Percentiles rank a stretch among this genome's conserved stretches.
Evolutionary conservation across 2,329 filamentous ascomycete species (phyloP).

Genomic region (Cladorrhinum sp.): DNA sequence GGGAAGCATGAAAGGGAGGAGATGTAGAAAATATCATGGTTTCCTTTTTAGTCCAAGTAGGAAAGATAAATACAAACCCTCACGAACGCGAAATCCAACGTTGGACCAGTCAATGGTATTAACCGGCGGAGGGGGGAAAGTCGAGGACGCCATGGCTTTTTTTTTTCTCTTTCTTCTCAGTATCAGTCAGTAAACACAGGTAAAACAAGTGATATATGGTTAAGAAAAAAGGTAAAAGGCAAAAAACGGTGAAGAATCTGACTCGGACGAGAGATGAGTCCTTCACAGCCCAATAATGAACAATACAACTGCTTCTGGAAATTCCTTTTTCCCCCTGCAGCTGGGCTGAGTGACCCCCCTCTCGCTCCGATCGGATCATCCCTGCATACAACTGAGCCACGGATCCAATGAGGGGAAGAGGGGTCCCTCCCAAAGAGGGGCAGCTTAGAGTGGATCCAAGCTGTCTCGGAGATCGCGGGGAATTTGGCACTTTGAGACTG

Average conservation of each 20-base stretch:
- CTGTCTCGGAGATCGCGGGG: neutral
- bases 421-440: neutral
- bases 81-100: conserved; percentile 87
- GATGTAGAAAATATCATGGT: too few relatives aligned
- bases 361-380: neutral
- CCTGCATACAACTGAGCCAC: neutral
- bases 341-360: neutral
- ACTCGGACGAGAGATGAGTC: too few relatives aligned
- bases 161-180: neutral
- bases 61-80: conserved; percentile 56
- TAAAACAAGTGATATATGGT: too few relatives aligned
- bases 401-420: neutral
- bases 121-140: conserved; percentile 74
- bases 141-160: conserved; percentile 32
- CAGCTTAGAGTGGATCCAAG: neutral
- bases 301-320: too few relatives aligned
- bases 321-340: too few relatives aligned
- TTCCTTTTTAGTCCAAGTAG: neutral
- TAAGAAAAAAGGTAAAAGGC: too few relatives aligned
- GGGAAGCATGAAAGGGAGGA: too few relatives aligned
- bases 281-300: too few relatives aligned
- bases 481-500: neutral
- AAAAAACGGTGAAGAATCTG: too few relatives aligned
- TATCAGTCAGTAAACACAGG: too few relatives aligned
- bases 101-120: conserved; percentile 90